Conservation (phyloP, 306 rosid species). For the Adenanthera pavonina region DNA sequence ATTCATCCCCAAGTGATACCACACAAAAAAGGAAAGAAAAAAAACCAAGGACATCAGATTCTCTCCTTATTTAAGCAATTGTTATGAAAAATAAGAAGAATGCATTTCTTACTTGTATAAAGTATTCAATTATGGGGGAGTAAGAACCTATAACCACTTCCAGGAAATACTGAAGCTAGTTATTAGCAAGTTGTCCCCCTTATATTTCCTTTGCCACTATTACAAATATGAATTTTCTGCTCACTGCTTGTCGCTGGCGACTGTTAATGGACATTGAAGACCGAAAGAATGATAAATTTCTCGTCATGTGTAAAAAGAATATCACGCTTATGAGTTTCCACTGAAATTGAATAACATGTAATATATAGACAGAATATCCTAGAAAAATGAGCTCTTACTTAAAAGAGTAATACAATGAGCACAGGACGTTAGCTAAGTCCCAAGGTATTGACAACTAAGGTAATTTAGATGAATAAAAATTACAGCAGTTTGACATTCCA, state of each 20-base stretch:
- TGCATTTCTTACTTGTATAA: not conserved
- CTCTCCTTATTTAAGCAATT: not conserved
- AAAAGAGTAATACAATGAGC: not conserved
- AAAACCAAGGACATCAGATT: not conserved
- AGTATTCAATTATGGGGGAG: not conserved
- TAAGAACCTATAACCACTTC: slow-evolving; percentile 16
- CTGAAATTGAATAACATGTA: not conserved
- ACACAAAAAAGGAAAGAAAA: too few relatives aligned
- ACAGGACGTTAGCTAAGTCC: not conserved
- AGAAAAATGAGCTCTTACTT: slow-evolving; percentile 6
- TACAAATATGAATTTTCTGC: slow-evolving; percentile 25
- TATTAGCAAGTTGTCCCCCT: not conserved
- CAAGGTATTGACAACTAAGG: not conserved
- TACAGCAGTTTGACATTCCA: slow-evolving; percentile 14
- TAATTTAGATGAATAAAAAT: not conserved
- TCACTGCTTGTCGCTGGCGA: slow-evolving; percentile 3
- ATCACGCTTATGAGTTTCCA: not conserved
- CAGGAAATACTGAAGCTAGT: slow-evolving; percentile 23
- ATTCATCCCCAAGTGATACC: not conserved
- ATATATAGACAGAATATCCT: slow-evolving; percentile 11
- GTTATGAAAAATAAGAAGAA: not conserved
- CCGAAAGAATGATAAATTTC: slow-evolving; percentile 27
- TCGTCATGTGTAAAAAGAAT: not conserved
- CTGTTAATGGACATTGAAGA: slow-evolving; percentile 22
- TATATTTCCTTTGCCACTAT: slow-evolving; percentile 2